Evolutionary conservation across 495 filamentous ascomycete genomes (phyloP).

Genomic region (Hypoxylon cercidicola): DNA sequence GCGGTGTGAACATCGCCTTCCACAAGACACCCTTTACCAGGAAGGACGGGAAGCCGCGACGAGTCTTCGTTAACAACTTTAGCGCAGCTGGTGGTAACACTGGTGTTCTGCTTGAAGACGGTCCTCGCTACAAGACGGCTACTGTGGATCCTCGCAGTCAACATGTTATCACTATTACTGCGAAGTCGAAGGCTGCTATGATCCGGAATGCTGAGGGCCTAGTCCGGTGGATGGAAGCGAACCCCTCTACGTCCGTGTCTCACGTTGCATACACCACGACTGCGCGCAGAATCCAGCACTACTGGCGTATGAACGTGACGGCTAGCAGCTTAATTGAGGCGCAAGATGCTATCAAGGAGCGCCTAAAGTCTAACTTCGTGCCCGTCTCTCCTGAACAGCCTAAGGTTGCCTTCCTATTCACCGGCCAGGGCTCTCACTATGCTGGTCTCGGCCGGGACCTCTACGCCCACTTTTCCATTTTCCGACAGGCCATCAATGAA

Average conservation of each 20-base stretch:
- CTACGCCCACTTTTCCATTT: constrained; percentile 71
- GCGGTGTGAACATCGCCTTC: constrained; percentile 75
- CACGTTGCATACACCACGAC: constrained; percentile 83
- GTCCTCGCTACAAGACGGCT: constrained; percentile 44
- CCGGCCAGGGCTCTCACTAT: constrained; percentile 75
- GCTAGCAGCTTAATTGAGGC: constrained; percentile 61
- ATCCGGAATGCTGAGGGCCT: constrained; percentile 62
- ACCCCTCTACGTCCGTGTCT: constrained; percentile 61
- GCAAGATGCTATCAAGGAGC: constrained; percentile 52
- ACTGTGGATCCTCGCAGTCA: constrained; percentile 59
- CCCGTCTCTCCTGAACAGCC: constrained; percentile 59
- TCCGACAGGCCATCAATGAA: constrained; percentile 75
- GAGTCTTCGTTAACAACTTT: constrained; percentile 76
- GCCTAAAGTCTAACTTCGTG: constrained; percentile 58
- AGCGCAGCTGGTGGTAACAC: constrained; percentile 76
- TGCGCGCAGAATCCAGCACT: constrained; percentile 84
- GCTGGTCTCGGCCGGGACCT: constrained; percentile 76
- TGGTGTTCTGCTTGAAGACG: constrained; percentile 70
- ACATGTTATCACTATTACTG: constrained; percentile 68
- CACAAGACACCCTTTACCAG: constrained; percentile 69
- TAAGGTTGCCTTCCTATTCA: constrained; percentile 75
- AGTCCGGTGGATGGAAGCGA: constrained; percentile 62
- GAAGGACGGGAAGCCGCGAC: constrained; percentile 67
- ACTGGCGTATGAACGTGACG: constrained; percentile 72
- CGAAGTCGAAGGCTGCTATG: constrained; percentile 67